Evolutionary conservation across 139 green algal genomes (phyloP).

Genomic region (Picochlorum sp.): DNA sequence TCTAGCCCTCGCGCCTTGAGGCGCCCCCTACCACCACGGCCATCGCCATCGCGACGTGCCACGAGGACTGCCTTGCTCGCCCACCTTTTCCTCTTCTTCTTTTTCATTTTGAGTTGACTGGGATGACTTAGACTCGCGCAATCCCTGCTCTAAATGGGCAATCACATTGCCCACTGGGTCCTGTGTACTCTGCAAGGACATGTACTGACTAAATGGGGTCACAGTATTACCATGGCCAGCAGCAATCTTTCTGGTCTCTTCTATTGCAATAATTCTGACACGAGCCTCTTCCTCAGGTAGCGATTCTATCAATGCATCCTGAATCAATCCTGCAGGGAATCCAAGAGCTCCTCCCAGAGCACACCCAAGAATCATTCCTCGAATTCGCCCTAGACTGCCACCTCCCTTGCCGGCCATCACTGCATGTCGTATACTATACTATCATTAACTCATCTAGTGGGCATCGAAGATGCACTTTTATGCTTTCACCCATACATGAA

Average conservation of each 20-base stretch:
- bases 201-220: background rate
- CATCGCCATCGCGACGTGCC: background rate
- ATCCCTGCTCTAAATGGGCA: constrained; percentile 4
- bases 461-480: too few species aligned
- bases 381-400: constrained; percentile 11
- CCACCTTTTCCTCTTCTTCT: too few species aligned
- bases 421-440: background rate
- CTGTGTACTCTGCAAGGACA: background rate
- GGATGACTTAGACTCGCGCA: too few species aligned
- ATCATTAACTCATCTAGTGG: too few species aligned
- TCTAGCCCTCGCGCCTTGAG: background rate
- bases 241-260: constrained; percentile 5
- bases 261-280: background rate
- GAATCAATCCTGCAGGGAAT: constrained; percentile 22
- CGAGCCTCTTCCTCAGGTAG: constrained; percentile 6
- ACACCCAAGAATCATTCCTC: constrained; percentile 22
- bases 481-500: too few species aligned
- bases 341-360: constrained; percentile 27
- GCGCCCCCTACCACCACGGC: background rate
- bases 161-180: constrained; percentile 10
- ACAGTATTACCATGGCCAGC: background rate
- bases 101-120: too few species aligned
- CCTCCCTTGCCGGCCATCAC: constrained; percentile 4
- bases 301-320: constrained; percentile 8
- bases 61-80: background rate